These are phyloP conservation scores for Parasitella parasitica DNA, from an alignment of 371 early-diverging fungal genomes.

Conservation along the genomic window DNA sequence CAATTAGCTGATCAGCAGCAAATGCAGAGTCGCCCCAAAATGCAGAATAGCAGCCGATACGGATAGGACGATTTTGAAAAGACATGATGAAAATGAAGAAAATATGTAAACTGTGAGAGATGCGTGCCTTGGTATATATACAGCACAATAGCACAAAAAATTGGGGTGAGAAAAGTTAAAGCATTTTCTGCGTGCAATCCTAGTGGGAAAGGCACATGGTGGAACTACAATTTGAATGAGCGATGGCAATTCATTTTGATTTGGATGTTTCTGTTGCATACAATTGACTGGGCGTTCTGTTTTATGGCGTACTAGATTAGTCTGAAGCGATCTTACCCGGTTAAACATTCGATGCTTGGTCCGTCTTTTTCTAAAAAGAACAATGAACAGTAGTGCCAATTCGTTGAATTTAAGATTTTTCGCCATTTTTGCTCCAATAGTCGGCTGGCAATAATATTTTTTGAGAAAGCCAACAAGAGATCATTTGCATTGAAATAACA, in stretches of 20 bases:
- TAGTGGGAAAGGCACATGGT: conserved; percentile 29
- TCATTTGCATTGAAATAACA: no score
- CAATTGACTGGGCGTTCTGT: no score
- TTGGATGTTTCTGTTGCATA: not conserved
- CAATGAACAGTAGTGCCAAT: no score
- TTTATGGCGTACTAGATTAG: no score
- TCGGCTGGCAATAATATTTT: no score
- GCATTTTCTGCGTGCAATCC: not conserved
- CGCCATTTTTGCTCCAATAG: no score
- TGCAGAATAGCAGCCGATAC: conserved; percentile 72
- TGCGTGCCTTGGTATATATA: not conserved
- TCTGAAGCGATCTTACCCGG: no score
- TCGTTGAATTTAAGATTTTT: no score
- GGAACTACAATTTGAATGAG: conserved; percentile 4
- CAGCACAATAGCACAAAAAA: not conserved
- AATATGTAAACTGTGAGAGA: not conserved
- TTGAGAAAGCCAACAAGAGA: no score
- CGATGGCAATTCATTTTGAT: not conserved
- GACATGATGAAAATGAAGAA: not conserved
- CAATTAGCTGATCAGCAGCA: conserved; percentile 71
- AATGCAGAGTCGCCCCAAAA: conserved; percentile 74
- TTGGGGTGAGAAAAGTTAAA: conserved; percentile 5
- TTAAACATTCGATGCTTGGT: no score
- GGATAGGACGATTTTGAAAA: conserved; percentile 39
- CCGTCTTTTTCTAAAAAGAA: no score